Evolutionary conservation across 208 protist genomes (phyloP).

Genomic region (Trypanosomatidae sp.): DNA sequence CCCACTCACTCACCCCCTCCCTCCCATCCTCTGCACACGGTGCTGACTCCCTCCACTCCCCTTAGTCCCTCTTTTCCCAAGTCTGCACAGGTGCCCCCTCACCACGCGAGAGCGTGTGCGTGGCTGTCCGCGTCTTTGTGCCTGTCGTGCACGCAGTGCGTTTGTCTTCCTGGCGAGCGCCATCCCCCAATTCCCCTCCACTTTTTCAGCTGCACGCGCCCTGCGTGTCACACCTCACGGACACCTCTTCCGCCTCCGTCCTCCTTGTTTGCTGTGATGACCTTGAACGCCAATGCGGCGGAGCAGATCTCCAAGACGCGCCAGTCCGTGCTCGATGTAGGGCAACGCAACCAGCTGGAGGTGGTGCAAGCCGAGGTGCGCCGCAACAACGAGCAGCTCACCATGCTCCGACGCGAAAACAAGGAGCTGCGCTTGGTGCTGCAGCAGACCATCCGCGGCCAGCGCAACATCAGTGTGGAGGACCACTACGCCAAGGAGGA

Average conservation of each 20-base stretch:
- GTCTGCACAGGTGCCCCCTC: background rate
- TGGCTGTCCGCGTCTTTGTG: background rate
- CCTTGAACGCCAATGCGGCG: background rate
- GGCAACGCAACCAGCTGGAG: constrained; percentile 88
- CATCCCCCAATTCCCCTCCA: background rate
- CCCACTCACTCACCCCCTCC: background rate
- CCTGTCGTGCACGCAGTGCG: background rate
- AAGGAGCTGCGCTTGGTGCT: constrained; percentile 72
- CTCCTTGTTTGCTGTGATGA: background rate
- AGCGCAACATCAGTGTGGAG: constrained; percentile 61
- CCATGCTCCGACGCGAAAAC: constrained; percentile 83
- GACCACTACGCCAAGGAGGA: constrained; percentile 80
- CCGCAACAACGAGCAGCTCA: constrained; percentile 87
- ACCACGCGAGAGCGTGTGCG: background rate
- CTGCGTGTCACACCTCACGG: background rate
- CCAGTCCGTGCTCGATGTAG: constrained; percentile 84
- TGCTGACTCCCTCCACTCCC: background rate
- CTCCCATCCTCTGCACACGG: background rate
- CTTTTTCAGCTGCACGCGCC: background rate
- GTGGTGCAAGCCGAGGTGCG: constrained; percentile 73
- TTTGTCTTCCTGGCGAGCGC: background rate
- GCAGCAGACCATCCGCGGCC: constrained; percentile 54
- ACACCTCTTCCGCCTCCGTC: background rate
- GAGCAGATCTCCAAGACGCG: constrained; percentile 39
- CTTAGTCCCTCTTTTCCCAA: background rate